Evolutionary conservation across 169 alveolate genomes (phyloP), one percentile per base, ranked within the genome.

Genomic region (Cryptosporidium meleagridis): DNA sequence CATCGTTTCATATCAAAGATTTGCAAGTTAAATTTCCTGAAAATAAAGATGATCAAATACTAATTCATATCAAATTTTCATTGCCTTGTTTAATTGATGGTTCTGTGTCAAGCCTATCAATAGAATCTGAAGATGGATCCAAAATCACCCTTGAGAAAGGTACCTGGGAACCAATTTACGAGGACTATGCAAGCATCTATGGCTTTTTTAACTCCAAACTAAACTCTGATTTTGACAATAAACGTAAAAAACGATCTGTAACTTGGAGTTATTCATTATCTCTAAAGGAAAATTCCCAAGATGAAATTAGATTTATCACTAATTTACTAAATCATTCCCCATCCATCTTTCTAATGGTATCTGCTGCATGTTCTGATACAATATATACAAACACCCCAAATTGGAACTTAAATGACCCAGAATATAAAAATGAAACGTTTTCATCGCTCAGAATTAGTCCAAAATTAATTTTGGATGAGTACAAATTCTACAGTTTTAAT

Each of bases 91-190:
- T 23, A 1, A 44, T 80, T 61, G 26, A 16, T 6, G 7, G 12
- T n/a, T 23, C 39, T 2, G 16, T 2, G 2, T 80, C 89, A 45
- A 26, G 33, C 39, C 12, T 80, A 62, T 21, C 26, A n/a, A 8
- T 80, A 33, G 62, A 39, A n/a, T n/a, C 41, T 26, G 72, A 61
- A 14, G n/a, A 44, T 29, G 59, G 53, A 0, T 31, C 62, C 23
- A n/a, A 0, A 23, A 10, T 55, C 16, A 39, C 70, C n/a, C 44
- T 73, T n/a, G 39, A 52, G 29, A 51, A 73, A 23, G 86, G 86
- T 5, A 73, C 23, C 37, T 73, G 86, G 86, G 68, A 52, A 12
- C 86, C 86, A 12, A 23, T 73, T 26, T 73, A 73, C 21, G 69
- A 71, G 26, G 85, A 71, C 14, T 48, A 48, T 52, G 52, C 62